Evolutionary conservation across 768 basidiomycete genomes (phyloP).

Genomic region (Tylopilus intermedius): DNA sequence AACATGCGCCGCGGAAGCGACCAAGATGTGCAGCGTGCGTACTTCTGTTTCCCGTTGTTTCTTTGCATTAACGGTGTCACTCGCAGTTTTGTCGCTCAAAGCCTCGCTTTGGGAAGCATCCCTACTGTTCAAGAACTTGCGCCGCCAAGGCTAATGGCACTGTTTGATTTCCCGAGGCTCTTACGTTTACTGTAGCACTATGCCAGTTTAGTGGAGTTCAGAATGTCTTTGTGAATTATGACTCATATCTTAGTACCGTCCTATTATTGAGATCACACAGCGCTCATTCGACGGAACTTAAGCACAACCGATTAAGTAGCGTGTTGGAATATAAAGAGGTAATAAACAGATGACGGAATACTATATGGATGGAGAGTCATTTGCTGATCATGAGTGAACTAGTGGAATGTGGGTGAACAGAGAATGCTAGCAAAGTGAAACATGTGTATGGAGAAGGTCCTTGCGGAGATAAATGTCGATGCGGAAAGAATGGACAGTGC

Average conservation of each 20-base stretch:
- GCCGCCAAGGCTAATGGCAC: constrained; percentile 22
- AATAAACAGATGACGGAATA: background rate
- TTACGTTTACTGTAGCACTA: background rate
- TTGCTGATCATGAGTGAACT: background rate
- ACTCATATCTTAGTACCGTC: constrained; percentile 15
- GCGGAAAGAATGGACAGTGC: background rate
- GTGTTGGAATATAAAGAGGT: background rate
- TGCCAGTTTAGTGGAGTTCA: background rate
- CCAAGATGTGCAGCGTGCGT: constrained; percentile 27
- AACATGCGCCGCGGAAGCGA: constrained; percentile 52
- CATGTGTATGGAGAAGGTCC: too few relatives aligned
- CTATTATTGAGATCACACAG: constrained; percentile 2
- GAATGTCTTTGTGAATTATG: constrained; percentile 16
- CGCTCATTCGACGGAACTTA: background rate
- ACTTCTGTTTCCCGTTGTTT: background rate
- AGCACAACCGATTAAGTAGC: background rate
- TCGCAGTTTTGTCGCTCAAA: constrained; percentile 27
- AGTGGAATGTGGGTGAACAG: background rate
- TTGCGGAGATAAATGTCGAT: background rate
- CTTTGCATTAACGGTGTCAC: background rate
- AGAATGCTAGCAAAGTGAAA: background rate
- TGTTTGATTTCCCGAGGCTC: constrained; percentile 3
- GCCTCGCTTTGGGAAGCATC: constrained; percentile 31
- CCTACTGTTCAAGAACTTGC: constrained; percentile 32
- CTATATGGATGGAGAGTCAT: background rate